These are phyloP conservation scores for Magnaporthiopsis incrustans DNA, from an alignment of 2,329 filamentous ascomycete genomes.

Conservation along the genomic window DNA sequence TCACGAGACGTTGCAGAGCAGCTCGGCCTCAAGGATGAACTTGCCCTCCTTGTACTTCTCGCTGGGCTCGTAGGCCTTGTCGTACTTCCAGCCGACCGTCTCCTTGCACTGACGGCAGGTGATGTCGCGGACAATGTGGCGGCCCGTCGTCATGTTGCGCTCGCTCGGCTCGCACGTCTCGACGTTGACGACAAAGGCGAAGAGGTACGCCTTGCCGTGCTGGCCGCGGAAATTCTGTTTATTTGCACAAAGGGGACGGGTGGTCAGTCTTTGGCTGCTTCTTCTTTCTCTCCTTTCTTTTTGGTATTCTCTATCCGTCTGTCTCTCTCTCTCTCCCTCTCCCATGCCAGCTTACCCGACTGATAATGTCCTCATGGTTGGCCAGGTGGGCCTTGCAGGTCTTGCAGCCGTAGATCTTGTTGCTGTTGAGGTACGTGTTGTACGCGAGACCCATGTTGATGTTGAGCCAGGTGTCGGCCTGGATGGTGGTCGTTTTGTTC, in stretches of 20 bases:
- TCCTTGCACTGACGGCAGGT: conserved; percentile 84
- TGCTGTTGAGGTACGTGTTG: conserved; percentile 82
- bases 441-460: conserved; percentile 73
- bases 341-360: conserved; percentile 54
- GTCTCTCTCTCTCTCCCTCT: neutral
- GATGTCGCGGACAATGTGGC: conserved; percentile 91
- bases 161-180: conserved; percentile 77
- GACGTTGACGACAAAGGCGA: conserved; percentile 90
- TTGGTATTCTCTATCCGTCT: neutral
- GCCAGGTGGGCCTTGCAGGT: conserved; percentile 92
- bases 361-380: conserved; percentile 94
- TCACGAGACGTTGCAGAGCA: conserved; percentile 64
- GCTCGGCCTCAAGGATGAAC: conserved; percentile 88
- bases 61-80: conserved; percentile 83
- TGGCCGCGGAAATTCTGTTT: conserved; percentile 91
- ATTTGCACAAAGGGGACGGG: neutral
- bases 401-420: conserved; percentile 88
- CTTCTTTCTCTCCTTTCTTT: neutral
- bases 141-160: conserved; percentile 95
- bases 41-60: conserved; percentile 99
- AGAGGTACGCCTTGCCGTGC: conserved; percentile 96
- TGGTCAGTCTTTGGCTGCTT: neutral
- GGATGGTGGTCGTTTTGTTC: neutral
- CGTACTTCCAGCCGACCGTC: conserved; percentile 97
- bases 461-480: neutral